Evolutionary conservation across 2,329 filamentous ascomycete genomes (phyloP).

Genomic region (Penicillium thymicola): DNA sequence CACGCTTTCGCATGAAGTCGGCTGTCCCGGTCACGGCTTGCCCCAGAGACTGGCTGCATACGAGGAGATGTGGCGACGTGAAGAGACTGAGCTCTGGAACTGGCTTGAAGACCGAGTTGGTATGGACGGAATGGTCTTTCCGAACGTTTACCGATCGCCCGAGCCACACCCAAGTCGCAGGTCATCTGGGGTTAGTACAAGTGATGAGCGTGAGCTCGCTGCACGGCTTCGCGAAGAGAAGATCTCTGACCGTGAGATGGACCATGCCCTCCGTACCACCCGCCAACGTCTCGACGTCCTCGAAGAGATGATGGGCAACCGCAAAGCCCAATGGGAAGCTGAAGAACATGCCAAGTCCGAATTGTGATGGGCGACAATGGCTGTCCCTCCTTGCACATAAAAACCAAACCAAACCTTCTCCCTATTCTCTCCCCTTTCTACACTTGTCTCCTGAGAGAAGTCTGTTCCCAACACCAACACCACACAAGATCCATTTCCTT

Average conservation of each 20-base stretch:
- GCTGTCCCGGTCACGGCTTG: constrained; percentile 40
- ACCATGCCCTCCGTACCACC: constrained; percentile 78
- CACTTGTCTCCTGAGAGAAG: background rate
- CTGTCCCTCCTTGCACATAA: background rate
- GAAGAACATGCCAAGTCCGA: constrained; percentile 22
- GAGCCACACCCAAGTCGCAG: constrained; percentile 42
- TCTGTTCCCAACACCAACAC: background rate
- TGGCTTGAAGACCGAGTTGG: constrained; percentile 88
- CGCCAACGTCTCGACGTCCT: constrained; percentile 78
- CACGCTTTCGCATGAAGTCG: constrained; percentile 36
- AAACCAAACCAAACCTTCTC: background rate
- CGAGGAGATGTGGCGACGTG: constrained; percentile 85
- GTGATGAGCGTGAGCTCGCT: constrained; percentile 49
- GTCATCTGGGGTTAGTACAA: constrained; percentile 39
- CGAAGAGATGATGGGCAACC: constrained; percentile 67
- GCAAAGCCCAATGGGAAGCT: constrained; percentile 36
- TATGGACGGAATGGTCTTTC: constrained; percentile 55
- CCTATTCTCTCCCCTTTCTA: background rate
- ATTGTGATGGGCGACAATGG: constrained; percentile 14
- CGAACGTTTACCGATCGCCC: constrained; percentile 28
- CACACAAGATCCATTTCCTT: background rate
- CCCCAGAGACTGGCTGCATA: constrained; percentile 76
- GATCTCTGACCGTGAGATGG: constrained; percentile 71
- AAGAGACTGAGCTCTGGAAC: constrained; percentile 87
- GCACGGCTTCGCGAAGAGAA: constrained; percentile 60